Conservation (phyloP, 2,329 filamentous ascomycete genomes). For the Calonectria leucothoes region DNA sequence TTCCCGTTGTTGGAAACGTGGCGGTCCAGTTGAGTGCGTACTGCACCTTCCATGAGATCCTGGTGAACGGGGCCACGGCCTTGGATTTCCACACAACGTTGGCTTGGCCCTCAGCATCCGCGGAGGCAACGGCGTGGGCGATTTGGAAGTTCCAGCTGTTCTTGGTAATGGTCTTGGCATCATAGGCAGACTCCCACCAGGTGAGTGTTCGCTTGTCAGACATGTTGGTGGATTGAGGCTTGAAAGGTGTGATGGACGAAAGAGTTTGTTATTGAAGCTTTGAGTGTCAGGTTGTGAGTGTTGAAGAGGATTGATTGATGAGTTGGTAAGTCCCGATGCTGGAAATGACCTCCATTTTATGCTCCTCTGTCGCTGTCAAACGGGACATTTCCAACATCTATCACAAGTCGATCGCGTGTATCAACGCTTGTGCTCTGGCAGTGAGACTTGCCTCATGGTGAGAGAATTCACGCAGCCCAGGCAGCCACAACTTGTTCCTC, state of each 20-base stretch:
- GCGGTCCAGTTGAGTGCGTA: not conserved
- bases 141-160: not conserved
- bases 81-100: not conserved
- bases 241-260: not conserved
- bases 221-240: not conserved
- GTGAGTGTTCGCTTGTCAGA: not conserved
- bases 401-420: too few species aligned
- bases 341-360: not conserved
- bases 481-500: not conserved
- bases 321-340: not conserved
- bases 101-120: not conserved
- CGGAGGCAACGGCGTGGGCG: not conserved
- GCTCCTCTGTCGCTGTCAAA: not conserved
- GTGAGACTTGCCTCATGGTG: not conserved
- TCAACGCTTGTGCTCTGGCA: not conserved
- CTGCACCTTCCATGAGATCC: not conserved
- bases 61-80: not conserved
- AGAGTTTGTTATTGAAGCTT: not conserved
- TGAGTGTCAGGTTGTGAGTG: not conserved
- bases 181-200: not conserved
- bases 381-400: not conserved
- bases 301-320: not conserved
- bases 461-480: not conserved
- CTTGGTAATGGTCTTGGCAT: not conserved
- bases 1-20: not conserved